Evolutionary conservation across 257 asterid genomes (phyloP), one percentile per base, ranked within the genome.

Genomic region (Gentiana dahurica): DNA sequence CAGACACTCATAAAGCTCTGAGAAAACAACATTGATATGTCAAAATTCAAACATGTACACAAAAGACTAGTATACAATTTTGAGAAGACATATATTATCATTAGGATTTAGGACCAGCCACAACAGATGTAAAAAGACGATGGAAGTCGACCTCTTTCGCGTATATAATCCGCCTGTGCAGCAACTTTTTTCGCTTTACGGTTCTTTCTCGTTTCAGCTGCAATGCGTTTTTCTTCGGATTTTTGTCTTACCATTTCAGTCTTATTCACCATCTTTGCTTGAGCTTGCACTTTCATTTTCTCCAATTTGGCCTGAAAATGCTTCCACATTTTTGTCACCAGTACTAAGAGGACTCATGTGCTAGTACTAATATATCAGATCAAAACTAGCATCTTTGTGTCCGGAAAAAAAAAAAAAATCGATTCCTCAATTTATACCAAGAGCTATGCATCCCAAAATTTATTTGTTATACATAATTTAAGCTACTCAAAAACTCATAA

Each of bases 211-310:
- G 84, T 83, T 79, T 91, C 97, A 10, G 96, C 93, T 36, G 71
- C 66, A 1, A 82, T 80, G 3, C 94, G 79, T 60, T 82, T 85
- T 68, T 83, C 86, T 73, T 83, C 98, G 13, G 93, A 79, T 59
- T 64, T 87, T 61, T 83, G 96, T 71, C 89, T 85, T 34, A 94
- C 86, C 87, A 83, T 46, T 55, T 95, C 94, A 8, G 85, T 72
- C 79, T 85, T 87, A 85, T 85, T 83, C 62, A 75, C 84, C 90
- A 87, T 85, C 71, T 85, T 83, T 45, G 92, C 94, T 65, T 85
- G 88, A 47, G 94, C 90, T 36, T 83, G 88, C 46, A 93, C 93
- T 74, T 74, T 81, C 86, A 85, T 75, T 79, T 87, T 85, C 66
- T 91, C 98, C 44, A 85, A 77, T 69, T 72, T 79, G 34, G 75